Base-by-base conservation (phyloP, 2,329 filamentous ascomycete species). In the Alternaria gansuensis region DNA sequence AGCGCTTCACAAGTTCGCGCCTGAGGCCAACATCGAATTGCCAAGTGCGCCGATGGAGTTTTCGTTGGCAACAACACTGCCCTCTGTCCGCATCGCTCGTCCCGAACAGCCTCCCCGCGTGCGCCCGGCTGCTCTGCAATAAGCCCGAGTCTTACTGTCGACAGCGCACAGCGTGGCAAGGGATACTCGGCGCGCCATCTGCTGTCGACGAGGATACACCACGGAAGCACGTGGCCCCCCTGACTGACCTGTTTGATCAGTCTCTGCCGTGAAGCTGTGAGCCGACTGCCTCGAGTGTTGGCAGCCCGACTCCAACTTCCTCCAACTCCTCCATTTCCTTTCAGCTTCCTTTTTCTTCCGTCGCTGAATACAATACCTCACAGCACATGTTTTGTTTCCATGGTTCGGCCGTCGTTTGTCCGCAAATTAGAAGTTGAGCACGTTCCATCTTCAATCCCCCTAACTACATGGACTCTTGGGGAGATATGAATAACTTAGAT, bases 111-210 rank as follows among this genome's bases (percentile, higher is more conserved):
- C 29, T 36, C 44, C 24, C 44, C 44, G 44, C 44, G 14, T 46
- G 37, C 37, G 17, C 17, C 37, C 21, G 37, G 21, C 37, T 14
- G 21, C 44, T 11, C n/a, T 33, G 44, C 14, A 24, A 24, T 48
- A 36, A 36, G 44, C 44, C 44, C 44, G 44, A 48, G 44, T 48
- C 44, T 48, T 34, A 48, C 44, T 34, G 31, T 48, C 26, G 44
- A 36, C 31, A 4, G 14, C n/a, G 44, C 36, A 48, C 44, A 36
- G 44, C 44, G 44, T 48, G 31, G 44, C 44, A 48, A 24, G 44
- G 29, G 31, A n/a, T 21, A n/a, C 44, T 48, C n/a, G 44, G 44
- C 44, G 21, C 21, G 31, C 31, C 44, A 48, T 26, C 13, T 36
- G 7, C 21, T 48, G 2, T 48, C 44, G 13, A 26, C 44, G 44